Conservation (phyloP, 495 filamentous ascomycete species). For the Hypoxylon fragiforme region DNA sequence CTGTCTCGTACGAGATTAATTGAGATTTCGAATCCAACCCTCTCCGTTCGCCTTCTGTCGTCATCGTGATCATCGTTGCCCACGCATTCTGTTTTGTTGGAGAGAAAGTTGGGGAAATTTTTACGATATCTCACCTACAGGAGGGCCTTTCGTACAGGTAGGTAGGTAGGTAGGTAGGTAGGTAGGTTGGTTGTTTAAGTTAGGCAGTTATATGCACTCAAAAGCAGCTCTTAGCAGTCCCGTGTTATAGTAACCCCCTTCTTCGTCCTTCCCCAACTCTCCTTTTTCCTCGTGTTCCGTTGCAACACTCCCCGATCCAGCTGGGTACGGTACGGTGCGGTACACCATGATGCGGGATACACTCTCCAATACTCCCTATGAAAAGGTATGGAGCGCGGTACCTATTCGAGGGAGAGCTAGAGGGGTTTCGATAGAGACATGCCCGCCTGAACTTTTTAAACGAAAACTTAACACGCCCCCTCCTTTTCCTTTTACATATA, state of each 20-base stretch:
- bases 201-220: too few species aligned
- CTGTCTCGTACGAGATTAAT: constrained; percentile 23
- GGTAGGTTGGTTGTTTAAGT: too few species aligned
- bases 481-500: constrained; percentile 7
- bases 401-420: constrained; percentile 27
- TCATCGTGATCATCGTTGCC: constrained; percentile 20
- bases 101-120: constrained; percentile 6
- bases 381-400: constrained; percentile 16
- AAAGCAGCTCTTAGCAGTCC: constrained; percentile 1
- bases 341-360: too few species aligned
- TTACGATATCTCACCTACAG: constrained; percentile 18
- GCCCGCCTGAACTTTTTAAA: too few species aligned
- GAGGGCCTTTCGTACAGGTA: too few species aligned
- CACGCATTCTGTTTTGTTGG: constrained; percentile 5
- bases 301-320: background rate
- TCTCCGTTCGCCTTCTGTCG: constrained; percentile 18
- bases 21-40: constrained; percentile 28
- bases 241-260: background rate
- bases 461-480: constrained; percentile 8
- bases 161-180: background rate
- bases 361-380: too few species aligned
- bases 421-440: constrained; percentile 32
- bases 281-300: constrained; percentile 5
- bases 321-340: constrained; percentile 3
- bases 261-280: background rate